Percentiles rank a stretch among this genome's conserved stretches.
Conservation (phyloP, 768 basidiomycete species). For the Rhizopogon vulgaris region DNA sequence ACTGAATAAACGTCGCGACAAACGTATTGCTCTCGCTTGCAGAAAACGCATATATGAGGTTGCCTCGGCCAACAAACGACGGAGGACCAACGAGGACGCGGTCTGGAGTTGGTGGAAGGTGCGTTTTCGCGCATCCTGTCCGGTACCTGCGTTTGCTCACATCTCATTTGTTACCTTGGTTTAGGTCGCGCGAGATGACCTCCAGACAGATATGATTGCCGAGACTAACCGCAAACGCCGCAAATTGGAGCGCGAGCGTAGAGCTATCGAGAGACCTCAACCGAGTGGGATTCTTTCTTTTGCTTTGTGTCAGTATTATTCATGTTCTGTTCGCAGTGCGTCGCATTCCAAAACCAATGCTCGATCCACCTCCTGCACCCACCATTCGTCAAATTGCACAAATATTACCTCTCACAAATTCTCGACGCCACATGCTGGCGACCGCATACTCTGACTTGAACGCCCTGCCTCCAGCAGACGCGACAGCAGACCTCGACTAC, state of each 20-base stretch:
- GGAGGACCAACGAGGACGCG: conserved; percentile 64
- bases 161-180: not conserved
- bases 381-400: conserved; percentile 65
- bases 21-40: conserved; percentile 76
- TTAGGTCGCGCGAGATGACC: conserved; percentile 68
- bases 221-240: conserved; percentile 85
- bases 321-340: conserved; percentile 36
- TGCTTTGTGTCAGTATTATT: not conserved
- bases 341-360: conserved; percentile 51
- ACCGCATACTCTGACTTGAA: conserved; percentile 25
- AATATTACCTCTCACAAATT: conserved; percentile 38
- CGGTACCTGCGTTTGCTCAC: not conserved
- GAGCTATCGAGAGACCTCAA: conserved; percentile 69
- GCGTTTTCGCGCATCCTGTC: conserved; percentile 16
- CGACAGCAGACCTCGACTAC: conserved; percentile 48
- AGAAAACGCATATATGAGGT: conserved; percentile 66
- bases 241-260: conserved; percentile 78
- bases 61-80: conserved; percentile 51
- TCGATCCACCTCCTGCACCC: conserved; percentile 48
- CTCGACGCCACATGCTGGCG: conserved; percentile 20
- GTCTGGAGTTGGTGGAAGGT: conserved; percentile 95
- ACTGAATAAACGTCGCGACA: conserved; percentile 70
- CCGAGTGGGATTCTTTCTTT: conserved; percentile 45
- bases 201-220: conserved; percentile 84
- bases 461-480: conserved; percentile 42